Percentiles rank a stretch among this genome's conserved stretches.
phyloP scores from a whole-genome alignment of 1,139 yeast genomes.

The Debaryomyces sp. region DNA sequence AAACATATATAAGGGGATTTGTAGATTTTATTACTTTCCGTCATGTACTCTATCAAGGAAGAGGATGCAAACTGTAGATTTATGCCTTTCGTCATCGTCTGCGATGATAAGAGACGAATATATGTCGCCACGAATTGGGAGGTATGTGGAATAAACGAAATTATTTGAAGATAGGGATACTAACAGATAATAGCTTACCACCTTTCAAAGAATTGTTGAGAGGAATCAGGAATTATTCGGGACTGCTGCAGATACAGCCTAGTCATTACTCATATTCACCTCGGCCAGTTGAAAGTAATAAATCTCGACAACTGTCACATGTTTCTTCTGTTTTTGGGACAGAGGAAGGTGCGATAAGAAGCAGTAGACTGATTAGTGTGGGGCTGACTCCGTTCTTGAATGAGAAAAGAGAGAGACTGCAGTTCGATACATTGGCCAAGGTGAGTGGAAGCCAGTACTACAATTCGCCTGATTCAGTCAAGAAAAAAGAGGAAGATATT shows the following conservation, averaged over 20 bases:
- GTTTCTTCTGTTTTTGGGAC: neutral
- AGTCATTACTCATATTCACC: neutral
- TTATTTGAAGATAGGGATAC: neutral
- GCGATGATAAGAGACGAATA: neutral
- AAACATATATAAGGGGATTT: neutral
- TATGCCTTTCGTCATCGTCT: neutral
- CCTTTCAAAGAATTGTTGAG: neutral
- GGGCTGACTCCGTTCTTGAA: neutral
- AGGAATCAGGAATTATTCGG: slow-evolving; percentile 1
- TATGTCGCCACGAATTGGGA: neutral
- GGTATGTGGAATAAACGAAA: neutral
- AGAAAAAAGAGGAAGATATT: slow-evolving; percentile 10
- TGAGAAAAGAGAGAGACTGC: neutral
- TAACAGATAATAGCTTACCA: neutral
- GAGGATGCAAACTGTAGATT: neutral
- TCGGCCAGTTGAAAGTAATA: neutral
- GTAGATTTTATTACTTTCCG: neutral
- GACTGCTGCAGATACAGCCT: neutral
- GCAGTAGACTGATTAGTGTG: neutral
- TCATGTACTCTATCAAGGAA: neutral
- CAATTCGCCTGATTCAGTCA: slow-evolving; percentile 4
- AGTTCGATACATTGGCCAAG: slow-evolving; percentile 6
- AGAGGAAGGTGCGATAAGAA: neutral
- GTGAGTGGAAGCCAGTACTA: slow-evolving; percentile 10
- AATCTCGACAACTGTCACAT: slow-evolving; percentile 1